Conservation (phyloP, 2,329 filamentous ascomycete genomes). For the Coniochaeta pulveracea region DNA sequence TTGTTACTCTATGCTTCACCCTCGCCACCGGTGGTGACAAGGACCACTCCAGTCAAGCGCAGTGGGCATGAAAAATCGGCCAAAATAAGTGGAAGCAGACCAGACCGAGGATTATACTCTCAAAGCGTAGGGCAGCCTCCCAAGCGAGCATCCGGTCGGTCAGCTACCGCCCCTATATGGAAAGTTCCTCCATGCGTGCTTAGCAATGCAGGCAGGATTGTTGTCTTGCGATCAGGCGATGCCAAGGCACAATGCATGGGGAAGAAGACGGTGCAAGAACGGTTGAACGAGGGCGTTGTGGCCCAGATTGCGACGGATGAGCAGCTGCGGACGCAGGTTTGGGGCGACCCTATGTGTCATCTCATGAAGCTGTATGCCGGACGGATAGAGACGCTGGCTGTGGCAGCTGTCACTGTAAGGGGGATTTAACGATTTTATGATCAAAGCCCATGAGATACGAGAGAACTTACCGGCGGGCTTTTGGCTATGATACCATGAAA, state of each 20-base stretch:
- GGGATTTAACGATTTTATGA: no score
- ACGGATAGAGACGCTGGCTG: slow-evolving; percentile 60
- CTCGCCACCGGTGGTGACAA: slow-evolving; percentile 24
- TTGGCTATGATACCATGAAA: no score
- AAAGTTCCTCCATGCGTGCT: slow-evolving; percentile 53
- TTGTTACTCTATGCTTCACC: slow-evolving; percentile 59
- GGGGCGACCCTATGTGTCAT: slow-evolving; percentile 74
- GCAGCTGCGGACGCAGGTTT: slow-evolving; percentile 58
- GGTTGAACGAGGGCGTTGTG: slow-evolving; percentile 48
- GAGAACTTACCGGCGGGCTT: no score
- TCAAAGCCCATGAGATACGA: no score
- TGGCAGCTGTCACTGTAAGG: slow-evolving; percentile 48
- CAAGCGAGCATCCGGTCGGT: not conserved
- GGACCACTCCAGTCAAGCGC: slow-evolving; percentile 2
- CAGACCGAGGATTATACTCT: no score
- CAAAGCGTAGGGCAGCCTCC: slow-evolving; percentile 11
- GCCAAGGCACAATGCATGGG: slow-evolving; percentile 23
- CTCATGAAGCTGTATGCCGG: slow-evolving; percentile 68
- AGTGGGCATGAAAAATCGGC: slow-evolving; percentile 10
- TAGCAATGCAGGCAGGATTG: slow-evolving; percentile 57
- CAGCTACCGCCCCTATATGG: slow-evolving; percentile 37
- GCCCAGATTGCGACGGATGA: slow-evolving; percentile 59
- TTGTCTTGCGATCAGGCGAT: slow-evolving; percentile 50
- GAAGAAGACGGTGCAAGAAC: slow-evolving; percentile 35
- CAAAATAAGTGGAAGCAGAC: slow-evolving; percentile 12